Conservation (phyloP, 2,329 filamentous ascomycete genomes). For the Clonostachys sp. region DNA sequence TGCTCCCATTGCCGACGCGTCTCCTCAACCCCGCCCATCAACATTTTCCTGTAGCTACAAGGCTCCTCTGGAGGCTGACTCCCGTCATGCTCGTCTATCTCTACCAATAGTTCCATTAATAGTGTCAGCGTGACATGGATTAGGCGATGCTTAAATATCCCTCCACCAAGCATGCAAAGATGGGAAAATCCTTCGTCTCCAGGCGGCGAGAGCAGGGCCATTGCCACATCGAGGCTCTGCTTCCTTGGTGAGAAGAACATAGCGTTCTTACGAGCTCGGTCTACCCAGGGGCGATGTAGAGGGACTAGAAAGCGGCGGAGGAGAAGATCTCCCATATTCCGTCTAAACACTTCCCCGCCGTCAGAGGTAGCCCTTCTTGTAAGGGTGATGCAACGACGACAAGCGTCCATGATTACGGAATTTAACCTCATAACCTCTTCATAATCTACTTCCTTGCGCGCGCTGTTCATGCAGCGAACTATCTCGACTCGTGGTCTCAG, state of each 20-base stretch:
- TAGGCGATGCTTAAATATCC: conserved; percentile 20
- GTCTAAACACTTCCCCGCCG: conserved; percentile 24
- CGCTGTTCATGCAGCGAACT: conserved; percentile 23
- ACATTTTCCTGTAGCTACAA: too few relatives aligned
- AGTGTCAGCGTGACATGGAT: too few relatives aligned
- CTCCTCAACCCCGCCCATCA: too few relatives aligned
- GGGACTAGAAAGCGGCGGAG: conserved; percentile 50
- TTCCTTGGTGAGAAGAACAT: conserved; percentile 44
- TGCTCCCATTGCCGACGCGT: too few relatives aligned
- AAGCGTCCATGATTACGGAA: conserved; percentile 18
- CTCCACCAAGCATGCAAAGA: conserved; percentile 28
- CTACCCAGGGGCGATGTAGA: conserved; percentile 45
- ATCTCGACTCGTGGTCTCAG: conserved; percentile 26
- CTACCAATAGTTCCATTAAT: too few relatives aligned
- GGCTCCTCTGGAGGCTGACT: too few relatives aligned
- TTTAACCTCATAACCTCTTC: conserved; percentile 23
- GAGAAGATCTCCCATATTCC: conserved; percentile 44
- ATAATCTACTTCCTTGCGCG: conserved; percentile 24
- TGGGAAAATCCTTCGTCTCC: conserved; percentile 26
- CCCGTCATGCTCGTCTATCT: too few relatives aligned
- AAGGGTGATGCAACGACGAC: too few relatives aligned
- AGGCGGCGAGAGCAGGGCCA: conserved; percentile 26
- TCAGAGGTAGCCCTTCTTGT: conserved; percentile 7
- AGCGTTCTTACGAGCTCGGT: conserved; percentile 32
- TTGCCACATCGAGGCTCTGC: conserved; percentile 35